Conservation (phyloP, 768 basidiomycete species). For the Tricholoma matsutake region DNA sequence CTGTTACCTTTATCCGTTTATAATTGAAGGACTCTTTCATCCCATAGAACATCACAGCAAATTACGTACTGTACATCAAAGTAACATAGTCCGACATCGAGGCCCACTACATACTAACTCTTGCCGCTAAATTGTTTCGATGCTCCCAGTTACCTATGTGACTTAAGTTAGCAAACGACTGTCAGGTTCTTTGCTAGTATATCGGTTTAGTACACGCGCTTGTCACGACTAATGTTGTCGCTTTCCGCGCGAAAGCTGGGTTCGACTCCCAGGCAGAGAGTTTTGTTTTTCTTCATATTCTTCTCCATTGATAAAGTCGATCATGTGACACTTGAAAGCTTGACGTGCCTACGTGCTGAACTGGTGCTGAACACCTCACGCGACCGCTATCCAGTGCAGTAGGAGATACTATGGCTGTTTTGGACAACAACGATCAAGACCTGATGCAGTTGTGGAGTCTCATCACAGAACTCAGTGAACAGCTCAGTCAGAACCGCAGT, state of each 20-base stretch:
- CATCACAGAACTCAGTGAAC: conserved; percentile 79
- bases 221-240: too few relatives aligned
- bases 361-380: not conserved
- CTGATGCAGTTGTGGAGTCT: conserved; percentile 60
- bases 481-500: conserved; percentile 75
- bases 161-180: too few relatives aligned
- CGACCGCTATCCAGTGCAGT: not conserved
- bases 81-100: not conserved
- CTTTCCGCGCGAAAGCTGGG: conserved; percentile 11
- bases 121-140: too few relatives aligned
- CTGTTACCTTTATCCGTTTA: conserved; percentile 77
- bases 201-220: conserved; percentile 15
- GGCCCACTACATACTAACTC: too few relatives aligned
- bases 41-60: too few relatives aligned
- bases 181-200: conserved; percentile 12
- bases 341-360: too few relatives aligned
- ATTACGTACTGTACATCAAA: not conserved
- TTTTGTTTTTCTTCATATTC: not conserved
- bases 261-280: conserved; percentile 16
- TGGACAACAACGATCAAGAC: conserved; percentile 58
- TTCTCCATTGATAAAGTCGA: not conserved
- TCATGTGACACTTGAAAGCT: not conserved
- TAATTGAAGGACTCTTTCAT: conserved; percentile 19
- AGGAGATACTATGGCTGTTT: conserved; percentile 43
- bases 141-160: too few relatives aligned